phyloP scores from a whole-genome alignment of 1,284 basidiomycete genomes.

The Cryptococcus sp. region DNA sequence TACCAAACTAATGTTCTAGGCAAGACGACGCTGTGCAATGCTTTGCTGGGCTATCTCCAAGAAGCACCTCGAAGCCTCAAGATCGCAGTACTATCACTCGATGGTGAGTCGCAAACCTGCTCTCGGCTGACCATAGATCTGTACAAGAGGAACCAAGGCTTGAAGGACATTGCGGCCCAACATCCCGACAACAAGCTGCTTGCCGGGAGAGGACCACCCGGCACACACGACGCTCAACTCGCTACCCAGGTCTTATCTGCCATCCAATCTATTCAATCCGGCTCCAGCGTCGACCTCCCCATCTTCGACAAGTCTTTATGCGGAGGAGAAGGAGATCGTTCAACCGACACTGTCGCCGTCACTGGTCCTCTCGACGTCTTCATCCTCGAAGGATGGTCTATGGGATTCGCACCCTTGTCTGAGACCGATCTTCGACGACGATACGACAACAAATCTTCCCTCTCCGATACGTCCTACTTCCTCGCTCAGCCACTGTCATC shows the following conservation, averaged over 20 bases:
- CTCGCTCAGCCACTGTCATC: slow-evolving; percentile 19
- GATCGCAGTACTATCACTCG: slow-evolving; percentile 33
- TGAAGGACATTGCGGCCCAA: slow-evolving; percentile 22
- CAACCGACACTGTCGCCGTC: slow-evolving; percentile 45
- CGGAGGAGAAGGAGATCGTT: slow-evolving; percentile 75
- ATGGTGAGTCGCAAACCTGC: slow-evolving; percentile 16
- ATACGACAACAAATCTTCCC: slow-evolving; percentile 23
- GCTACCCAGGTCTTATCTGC: slow-evolving; percentile 10
- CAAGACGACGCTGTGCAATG: slow-evolving; percentile 38
- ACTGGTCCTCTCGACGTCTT: slow-evolving; percentile 66
- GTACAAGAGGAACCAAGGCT: slow-evolving; percentile 29
- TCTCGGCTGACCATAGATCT: slow-evolving; percentile 24
- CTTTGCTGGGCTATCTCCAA: slow-evolving; percentile 22
- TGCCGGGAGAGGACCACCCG: slow-evolving; percentile 39
- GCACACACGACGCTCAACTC: slow-evolving; percentile 37
- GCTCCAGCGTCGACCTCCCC: slow-evolving; percentile 57
- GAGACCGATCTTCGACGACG: slow-evolving; percentile 41
- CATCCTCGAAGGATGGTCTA: slow-evolving; percentile 58
- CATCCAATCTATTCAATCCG: slow-evolving; percentile 12
- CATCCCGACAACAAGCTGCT: slow-evolving; percentile 36
- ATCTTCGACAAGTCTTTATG: slow-evolving; percentile 80
- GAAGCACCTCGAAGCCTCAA: slow-evolving; percentile 12
- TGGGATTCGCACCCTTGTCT: slow-evolving; percentile 45
- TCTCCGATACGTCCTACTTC: slow-evolving; percentile 22
- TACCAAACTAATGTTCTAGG: slow-evolving; percentile 8